A percentile compares a stretch with the other conserved stretches of the same genome.
These are phyloP conservation scores for Artemisia argyi DNA, from an alignment of 129 eudicot genomes.

Conservation along the genomic window DNA sequence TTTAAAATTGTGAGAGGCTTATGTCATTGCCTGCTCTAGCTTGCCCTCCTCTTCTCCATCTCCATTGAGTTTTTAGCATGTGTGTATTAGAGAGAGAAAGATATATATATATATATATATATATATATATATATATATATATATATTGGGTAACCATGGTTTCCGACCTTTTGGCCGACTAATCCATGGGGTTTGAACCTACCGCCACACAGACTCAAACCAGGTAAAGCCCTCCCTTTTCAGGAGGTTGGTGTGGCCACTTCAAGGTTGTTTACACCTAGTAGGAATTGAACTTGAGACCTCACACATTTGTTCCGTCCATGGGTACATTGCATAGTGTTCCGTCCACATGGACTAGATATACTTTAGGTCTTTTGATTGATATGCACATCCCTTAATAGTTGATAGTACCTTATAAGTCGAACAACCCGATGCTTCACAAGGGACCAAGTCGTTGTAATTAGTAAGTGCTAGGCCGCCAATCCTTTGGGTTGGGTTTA, in stretches of 20 bases:
- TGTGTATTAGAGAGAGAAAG: slow-evolving; percentile 12
- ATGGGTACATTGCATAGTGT: too few relatives aligned
- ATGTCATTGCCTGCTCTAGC: slow-evolving; percentile 23
- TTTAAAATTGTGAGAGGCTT: slow-evolving; percentile 12
- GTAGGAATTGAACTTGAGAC: too few relatives aligned
- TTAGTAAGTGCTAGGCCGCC: background rate
- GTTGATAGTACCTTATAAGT: background rate
- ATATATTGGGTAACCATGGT: too few relatives aligned
- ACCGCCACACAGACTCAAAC: too few relatives aligned
- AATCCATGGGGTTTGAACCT: too few relatives aligned
- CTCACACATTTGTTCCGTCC: too few relatives aligned
- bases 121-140: too few relatives aligned
- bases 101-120: background rate
- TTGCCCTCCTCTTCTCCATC: slow-evolving; percentile 26
- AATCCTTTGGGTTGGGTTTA: background rate
- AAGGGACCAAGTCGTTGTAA: background rate
- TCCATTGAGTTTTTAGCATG: slow-evolving; percentile 12
- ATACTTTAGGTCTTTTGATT: slow-evolving; percentile 7
- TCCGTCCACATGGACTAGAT: background rate
- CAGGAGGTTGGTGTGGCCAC: too few relatives aligned
- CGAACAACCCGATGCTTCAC: background rate
- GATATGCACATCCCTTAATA: background rate
- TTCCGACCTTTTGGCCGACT: too few relatives aligned
- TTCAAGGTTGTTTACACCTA: too few relatives aligned
- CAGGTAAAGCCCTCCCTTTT: too few relatives aligned